Conservation (phyloP, 1,284 basidiomycete genomes). For the Inonotus hispidus region DNA sequence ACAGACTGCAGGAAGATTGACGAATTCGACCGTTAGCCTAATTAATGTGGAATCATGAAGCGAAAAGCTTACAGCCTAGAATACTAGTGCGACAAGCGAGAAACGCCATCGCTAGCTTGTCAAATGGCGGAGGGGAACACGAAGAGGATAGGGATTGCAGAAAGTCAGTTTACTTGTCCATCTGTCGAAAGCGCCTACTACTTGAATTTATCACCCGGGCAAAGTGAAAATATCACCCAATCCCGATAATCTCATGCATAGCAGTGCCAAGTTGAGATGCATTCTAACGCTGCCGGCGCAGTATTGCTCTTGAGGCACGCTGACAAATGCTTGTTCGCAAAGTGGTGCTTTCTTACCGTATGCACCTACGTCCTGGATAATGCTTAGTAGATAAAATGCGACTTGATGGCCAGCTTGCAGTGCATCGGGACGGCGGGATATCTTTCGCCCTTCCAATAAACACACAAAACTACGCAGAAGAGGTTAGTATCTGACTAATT, state of each 20-base stretch:
- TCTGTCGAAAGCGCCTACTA: neutral
- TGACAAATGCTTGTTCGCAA: conserved; percentile 2
- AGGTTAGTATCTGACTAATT: too few relatives aligned
- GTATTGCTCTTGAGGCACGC: neutral
- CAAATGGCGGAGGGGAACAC: neutral
- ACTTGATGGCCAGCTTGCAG: too few relatives aligned
- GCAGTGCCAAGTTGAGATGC: neutral
- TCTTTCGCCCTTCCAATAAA: too few relatives aligned
- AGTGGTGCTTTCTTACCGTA: neutral
- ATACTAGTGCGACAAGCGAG: conserved; percentile 3
- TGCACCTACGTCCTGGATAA: too few relatives aligned
- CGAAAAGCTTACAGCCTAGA: neutral
- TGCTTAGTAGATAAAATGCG: too few relatives aligned
- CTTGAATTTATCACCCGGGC: neutral
- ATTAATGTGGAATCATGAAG: neutral
- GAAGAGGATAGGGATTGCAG: neutral
- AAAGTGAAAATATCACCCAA: neutral
- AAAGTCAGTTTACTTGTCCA: neutral
- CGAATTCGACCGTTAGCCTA: neutral
- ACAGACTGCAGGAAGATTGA: neutral
- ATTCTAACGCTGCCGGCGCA: neutral
- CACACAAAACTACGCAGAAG: too few relatives aligned
- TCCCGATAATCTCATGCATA: neutral
- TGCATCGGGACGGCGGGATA: too few relatives aligned
- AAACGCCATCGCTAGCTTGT: neutral